Evolutionary conservation across 441 rosid species (phyloP).

Genomic region (Populus hybrid): DNA sequence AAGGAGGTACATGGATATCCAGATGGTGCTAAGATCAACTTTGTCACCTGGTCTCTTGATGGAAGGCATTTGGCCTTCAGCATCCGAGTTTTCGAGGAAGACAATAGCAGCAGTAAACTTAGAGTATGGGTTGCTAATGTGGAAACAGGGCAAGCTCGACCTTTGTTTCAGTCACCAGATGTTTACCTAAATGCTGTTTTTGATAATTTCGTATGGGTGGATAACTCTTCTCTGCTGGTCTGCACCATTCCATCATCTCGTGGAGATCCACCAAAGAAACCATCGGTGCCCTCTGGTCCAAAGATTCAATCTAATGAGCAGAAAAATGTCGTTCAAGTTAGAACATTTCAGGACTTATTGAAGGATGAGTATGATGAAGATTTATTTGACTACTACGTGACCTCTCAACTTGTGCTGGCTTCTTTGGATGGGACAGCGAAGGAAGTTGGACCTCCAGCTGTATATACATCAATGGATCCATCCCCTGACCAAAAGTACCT

Average conservation of each 20-base stretch:
- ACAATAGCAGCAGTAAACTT: constrained; percentile 53
- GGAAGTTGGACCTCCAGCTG: constrained; percentile 73
- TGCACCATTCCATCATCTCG: constrained; percentile 76
- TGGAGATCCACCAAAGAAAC: constrained; percentile 80
- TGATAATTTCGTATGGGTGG: constrained; percentile 84
- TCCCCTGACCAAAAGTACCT: constrained; percentile 81
- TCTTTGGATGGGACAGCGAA: constrained; percentile 68
- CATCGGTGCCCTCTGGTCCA: constrained; percentile 85
- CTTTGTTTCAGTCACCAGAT: constrained; percentile 63
- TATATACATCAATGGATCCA: constrained; percentile 83
- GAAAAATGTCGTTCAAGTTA: constrained; percentile 64
- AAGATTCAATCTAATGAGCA: constrained; percentile 78
- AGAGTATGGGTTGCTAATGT: constrained; percentile 81
- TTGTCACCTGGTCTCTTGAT: constrained; percentile 79
- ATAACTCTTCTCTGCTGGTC: constrained; percentile 67
- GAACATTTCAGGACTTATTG: constrained; percentile 92
- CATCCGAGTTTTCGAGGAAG: constrained; percentile 61
- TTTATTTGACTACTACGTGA: constrained; percentile 83
- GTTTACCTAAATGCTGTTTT: constrained; percentile 72
- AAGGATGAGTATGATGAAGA: constrained; percentile 93
- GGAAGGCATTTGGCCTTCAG: constrained; percentile 81
- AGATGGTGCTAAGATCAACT: constrained; percentile 82
- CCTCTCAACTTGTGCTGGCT: constrained; percentile 71
- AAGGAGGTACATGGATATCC: constrained; percentile 78
- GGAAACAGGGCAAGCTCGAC: constrained; percentile 73